Percentiles rank a stretch among this genome's conserved stretches.
These are phyloP conservation scores for Amphibolis antarctica DNA, from an alignment of 106 monocot species.

Conservation along the genomic window DNA sequence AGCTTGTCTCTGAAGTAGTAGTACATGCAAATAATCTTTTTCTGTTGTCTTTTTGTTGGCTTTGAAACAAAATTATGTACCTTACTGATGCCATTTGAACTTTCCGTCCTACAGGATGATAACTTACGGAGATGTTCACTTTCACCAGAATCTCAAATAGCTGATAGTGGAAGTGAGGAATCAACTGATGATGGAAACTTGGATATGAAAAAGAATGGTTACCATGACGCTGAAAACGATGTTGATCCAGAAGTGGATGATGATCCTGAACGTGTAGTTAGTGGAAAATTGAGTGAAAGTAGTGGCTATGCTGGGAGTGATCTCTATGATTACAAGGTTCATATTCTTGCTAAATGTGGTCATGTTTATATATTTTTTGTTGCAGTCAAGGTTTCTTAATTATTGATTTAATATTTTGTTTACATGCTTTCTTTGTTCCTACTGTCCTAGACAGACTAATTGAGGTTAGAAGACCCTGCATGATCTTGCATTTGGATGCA, in stretches of 20 bases:
- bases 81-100: not conserved
- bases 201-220: slow-evolving; percentile 62
- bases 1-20: too few relatives aligned
- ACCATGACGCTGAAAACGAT: slow-evolving; percentile 70
- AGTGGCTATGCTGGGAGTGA: slow-evolving; percentile 96
- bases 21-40: not conserved
- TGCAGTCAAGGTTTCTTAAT: too few relatives aligned
- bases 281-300: slow-evolving; percentile 98
- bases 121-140: slow-evolving; percentile 53
- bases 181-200: slow-evolving; percentile 59
- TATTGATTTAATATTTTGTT: too few relatives aligned
- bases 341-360: not conserved
- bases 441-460: too few relatives aligned
- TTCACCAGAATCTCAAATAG: slow-evolving; percentile 74
- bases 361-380: too few relatives aligned
- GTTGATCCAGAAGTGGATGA: slow-evolving; percentile 46
- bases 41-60: not conserved
- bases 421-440: too few relatives aligned
- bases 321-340: slow-evolving; percentile 98
- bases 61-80: too few relatives aligned
- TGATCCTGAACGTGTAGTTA: slow-evolving; percentile 67
- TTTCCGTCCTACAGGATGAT: slow-evolving; percentile 44
- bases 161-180: slow-evolving; percentile 75
- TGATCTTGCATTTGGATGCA: too few relatives aligned
- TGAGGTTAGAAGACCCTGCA: too few relatives aligned